Base-by-base conservation (phyloP, 805 yeast species). In the Priceomyces fermenticarens region DNA sequence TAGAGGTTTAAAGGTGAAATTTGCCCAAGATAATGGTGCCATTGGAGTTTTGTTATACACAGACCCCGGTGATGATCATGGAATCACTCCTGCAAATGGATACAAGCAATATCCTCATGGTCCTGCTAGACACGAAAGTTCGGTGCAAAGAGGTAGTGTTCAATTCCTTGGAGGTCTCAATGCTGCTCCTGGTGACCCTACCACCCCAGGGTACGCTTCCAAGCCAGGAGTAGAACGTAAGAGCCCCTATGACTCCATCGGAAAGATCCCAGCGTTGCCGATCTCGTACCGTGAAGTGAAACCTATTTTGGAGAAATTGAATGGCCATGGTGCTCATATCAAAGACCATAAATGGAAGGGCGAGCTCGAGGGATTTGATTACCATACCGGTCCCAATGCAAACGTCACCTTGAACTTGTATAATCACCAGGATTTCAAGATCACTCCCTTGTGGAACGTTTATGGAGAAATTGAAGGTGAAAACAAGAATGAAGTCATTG, bases 201-300 rank as follows among this genome's bases (percentile, higher is more conserved):
- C 89, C 0, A 82, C 89, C 2, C 87, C 88, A 6, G 88, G 87
- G 3, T 78, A 77, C 63, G 74, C 87, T 2, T 77, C 85, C 15
- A 75, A 73, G 25, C 64, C 65, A 3, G 70, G 63, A 25, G 64
- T 47, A 15, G 65, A 55, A 23, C 61, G 72, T 41, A 35, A 54
- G 41, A 67, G 62, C 40, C 72, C 72, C 4, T 49, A 56, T 43
- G 36, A 48, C 32, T 60, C 68, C 30, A 70, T 66, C 42, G 65
- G 66, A 6, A 49, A 40, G 35, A 70, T 70, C 39, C 75, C 75
- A 2, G 73, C 57, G 4, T 65, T 70, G 40, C 74, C 75, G 2
- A 66, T 70, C 29, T 61, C 69, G 8, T 69, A 69, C 50, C 61
- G 74, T 32, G 75, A 70, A 48, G 73, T 70, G 12, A 58, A 53